A percentile compares a stretch with the other conserved stretches of the same genome.
Evolutionary conservation across 768 basidiomycete genomes (phyloP).

Genomic region (Cubamyces sp.): DNA sequence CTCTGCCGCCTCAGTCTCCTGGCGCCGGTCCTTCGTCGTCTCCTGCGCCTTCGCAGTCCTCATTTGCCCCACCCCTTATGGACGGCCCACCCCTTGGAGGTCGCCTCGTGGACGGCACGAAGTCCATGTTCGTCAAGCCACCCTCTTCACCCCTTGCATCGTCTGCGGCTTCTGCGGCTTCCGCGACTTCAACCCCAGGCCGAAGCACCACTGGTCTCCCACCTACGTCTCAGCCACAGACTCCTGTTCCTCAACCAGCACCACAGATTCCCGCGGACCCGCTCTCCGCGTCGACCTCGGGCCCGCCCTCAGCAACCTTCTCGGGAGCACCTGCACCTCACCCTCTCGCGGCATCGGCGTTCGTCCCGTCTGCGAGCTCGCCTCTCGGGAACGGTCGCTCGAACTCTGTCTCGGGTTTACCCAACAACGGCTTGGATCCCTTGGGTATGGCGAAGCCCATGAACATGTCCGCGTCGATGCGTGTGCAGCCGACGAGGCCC

Average conservation of each 20-base stretch:
- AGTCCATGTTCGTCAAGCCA: conserved; percentile 77
- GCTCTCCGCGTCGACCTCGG: conserved; percentile 24
- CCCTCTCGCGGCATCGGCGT: conserved; percentile 19
- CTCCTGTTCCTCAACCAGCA: conserved; percentile 22
- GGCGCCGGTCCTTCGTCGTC: conserved; percentile 59
- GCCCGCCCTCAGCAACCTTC: conserved; percentile 6
- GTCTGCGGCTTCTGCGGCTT: conserved; percentile 34
- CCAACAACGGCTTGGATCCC: conserved; percentile 54
- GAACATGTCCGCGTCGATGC: conserved; percentile 74
- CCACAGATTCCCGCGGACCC: conserved; percentile 10
- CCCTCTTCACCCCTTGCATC: conserved; percentile 41
- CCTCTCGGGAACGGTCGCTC: conserved; percentile 20
- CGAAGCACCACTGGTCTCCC: conserved; percentile 9
- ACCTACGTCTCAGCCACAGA: conserved; percentile 28
- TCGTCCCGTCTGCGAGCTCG: conserved; percentile 16
- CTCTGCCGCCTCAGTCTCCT: conserved; percentile 50
- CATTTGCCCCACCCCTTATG: conserved; percentile 35
- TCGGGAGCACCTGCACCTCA: conserved; percentile 19
- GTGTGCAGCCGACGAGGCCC: conserved; percentile 69
- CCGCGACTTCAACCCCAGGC: conserved; percentile 30
- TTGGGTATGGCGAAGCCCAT: conserved; percentile 63
- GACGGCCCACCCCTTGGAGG: conserved; percentile 62
- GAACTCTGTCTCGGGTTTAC: conserved; percentile 11
- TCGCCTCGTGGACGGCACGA: conserved; percentile 72
- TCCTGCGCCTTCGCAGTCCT: conserved; percentile 35